A percentile compares a stretch with the other conserved stretches of the same genome.
Evolutionary conservation across 495 filamentous ascomycete genomes (phyloP).

Genomic region (Podospora tetraspora): DNA sequence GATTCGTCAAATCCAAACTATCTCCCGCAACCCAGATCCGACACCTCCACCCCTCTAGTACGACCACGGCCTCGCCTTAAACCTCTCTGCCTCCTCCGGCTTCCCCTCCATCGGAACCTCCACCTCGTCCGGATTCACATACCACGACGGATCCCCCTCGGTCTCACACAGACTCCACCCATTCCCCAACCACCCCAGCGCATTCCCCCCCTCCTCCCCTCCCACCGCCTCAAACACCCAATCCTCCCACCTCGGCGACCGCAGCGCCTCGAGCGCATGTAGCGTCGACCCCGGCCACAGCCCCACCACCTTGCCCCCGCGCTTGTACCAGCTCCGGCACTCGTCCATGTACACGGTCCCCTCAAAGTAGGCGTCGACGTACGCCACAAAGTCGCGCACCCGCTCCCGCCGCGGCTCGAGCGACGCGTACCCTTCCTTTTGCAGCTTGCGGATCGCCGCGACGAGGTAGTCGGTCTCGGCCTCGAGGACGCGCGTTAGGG

Average conservation of each 20-base stretch:
- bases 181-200: slow-evolving; percentile 46
- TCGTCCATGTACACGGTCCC: slow-evolving; percentile 59
- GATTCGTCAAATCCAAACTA: too few species aligned
- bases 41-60: slow-evolving; percentile 27
- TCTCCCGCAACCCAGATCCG: not conserved
- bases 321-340: slow-evolving; percentile 69
- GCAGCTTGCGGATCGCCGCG: slow-evolving; percentile 59
- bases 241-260: slow-evolving; percentile 44
- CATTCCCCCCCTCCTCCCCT: slow-evolving; percentile 18
- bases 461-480: slow-evolving; percentile 57
- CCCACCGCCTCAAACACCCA: slow-evolving; percentile 35
- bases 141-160: slow-evolving; percentile 45
- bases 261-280: slow-evolving; percentile 40
- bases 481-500: slow-evolving; percentile 51
- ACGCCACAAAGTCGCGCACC: slow-evolving; percentile 56
- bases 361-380: slow-evolving; percentile 58
- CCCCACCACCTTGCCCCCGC: slow-evolving; percentile 32
- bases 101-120: slow-evolving; percentile 35
- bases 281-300: slow-evolving; percentile 42
- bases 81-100: slow-evolving; percentile 42
- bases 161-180: slow-evolving; percentile 45
- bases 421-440: slow-evolving; percentile 60
- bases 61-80: slow-evolving; percentile 43
- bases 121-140: slow-evolving; percentile 43
- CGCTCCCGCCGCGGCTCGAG: slow-evolving; percentile 49